Evolutionary conservation across 1,284 basidiomycete species (phyloP).

Genomic region (Xerocomus amazonicus): DNA sequence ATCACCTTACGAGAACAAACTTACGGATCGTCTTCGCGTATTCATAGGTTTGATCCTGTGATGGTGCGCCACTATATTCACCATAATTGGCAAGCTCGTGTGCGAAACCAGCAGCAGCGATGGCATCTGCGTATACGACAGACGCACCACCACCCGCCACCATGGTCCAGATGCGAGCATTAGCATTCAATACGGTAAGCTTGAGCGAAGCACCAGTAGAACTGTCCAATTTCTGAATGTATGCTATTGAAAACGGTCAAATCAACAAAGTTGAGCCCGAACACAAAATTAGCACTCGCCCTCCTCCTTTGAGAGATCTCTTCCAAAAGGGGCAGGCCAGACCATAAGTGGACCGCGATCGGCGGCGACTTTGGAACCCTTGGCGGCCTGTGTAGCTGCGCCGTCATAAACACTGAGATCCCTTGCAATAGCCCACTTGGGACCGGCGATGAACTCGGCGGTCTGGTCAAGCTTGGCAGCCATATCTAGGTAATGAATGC

Average conservation of each 20-base stretch:
- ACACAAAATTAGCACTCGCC: constrained; percentile 4
- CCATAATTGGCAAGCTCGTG: constrained; percentile 99
- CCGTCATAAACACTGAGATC: constrained; percentile 77
- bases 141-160: constrained; percentile 88
- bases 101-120: constrained; percentile 94
- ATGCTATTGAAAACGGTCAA: constrained; percentile 47
- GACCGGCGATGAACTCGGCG: constrained; percentile 96
- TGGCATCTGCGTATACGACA: constrained; percentile 93
- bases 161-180: constrained; percentile 99
- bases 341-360: constrained; percentile 98
- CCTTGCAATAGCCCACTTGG: constrained; percentile 98
- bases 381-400: constrained; percentile 41
- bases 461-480: constrained; percentile 99
- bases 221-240: constrained; percentile 97
- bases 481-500: constrained; percentile 98
- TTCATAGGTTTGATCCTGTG: constrained; percentile 98
- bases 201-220: constrained; percentile 98
- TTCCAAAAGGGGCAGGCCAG: constrained; percentile 97
- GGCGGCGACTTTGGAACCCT: constrained; percentile 55
- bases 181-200: constrained; percentile 92
- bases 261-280: background rate
- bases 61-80: constrained; percentile 98
- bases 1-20: constrained; percentile 27
- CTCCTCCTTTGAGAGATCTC: constrained; percentile 97
- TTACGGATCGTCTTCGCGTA: constrained; percentile 96